phyloP scores from a whole-genome alignment of 257 asterid genomes.

The Lycium barbarum region DNA sequence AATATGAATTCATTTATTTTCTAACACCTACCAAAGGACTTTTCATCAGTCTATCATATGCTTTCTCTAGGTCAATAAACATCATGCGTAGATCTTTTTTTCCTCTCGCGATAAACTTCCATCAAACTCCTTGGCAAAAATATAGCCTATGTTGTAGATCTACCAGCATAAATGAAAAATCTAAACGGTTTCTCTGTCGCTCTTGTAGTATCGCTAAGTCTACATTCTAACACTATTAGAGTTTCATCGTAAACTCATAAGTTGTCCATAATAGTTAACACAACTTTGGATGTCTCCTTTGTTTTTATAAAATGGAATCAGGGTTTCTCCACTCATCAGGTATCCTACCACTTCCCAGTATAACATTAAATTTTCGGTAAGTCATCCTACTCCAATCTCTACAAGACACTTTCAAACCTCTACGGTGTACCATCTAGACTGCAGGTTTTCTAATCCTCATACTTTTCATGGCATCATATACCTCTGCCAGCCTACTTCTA shows the following conservation, averaged over 20 bases:
- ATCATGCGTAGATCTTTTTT: conserved; percentile 18
- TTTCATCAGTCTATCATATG: background rate
- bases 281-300: conserved; percentile 16
- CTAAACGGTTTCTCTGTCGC: background rate
- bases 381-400: background rate
- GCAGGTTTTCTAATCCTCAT: conserved; percentile 11
- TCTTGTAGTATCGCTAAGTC: background rate
- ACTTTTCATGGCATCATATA: background rate
- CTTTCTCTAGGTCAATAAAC: conserved; percentile 1
- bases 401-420: background rate
- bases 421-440: background rate
- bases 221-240: background rate
- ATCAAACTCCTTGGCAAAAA: background rate
- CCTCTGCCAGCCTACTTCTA: conserved; percentile 4
- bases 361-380: background rate
- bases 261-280: conserved; percentile 1
- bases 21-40: background rate
- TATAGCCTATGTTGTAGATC: background rate
- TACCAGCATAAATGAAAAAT: background rate
- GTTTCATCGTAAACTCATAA: background rate
- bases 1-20: background rate
- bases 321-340: background rate
- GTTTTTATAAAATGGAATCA: background rate
- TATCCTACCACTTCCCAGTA: background rate
- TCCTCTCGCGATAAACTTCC: background rate